phyloP scores from a whole-genome alignment of 2,329 filamentous ascomycete species.

The Colletotrichum godetiae region DNA sequence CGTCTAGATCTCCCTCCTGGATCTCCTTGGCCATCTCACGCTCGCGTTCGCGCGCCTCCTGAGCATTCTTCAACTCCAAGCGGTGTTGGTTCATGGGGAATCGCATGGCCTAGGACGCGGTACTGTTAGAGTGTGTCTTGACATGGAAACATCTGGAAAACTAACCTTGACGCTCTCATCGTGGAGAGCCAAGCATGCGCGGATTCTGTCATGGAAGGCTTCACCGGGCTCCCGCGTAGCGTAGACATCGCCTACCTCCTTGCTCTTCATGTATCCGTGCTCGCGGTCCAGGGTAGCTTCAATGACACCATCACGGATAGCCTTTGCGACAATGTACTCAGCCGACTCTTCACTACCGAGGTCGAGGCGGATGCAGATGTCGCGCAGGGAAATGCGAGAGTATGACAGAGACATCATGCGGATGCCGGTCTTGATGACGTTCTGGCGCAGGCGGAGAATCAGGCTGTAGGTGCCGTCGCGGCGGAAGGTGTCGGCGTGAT shows the following conservation, averaged over 20 bases:
- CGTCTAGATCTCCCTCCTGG: constrained; percentile 95
- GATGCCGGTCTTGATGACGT: constrained; percentile 99
- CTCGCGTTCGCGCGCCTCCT: constrained; percentile 97
- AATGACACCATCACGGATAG: constrained; percentile 96
- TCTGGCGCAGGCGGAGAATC: constrained; percentile 93
- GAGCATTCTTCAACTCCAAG: constrained; percentile 95
- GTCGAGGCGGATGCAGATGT: constrained; percentile 95
- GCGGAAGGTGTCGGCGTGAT: constrained; percentile 86
- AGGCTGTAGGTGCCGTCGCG: constrained; percentile 95
- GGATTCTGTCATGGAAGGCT: constrained; percentile 96
- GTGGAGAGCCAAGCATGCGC: constrained; percentile 89
- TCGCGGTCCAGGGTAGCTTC: constrained; percentile 95
- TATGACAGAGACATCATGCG: constrained; percentile 99
- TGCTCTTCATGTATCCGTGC: constrained; percentile 98
- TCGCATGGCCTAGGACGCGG: constrained; percentile 80
- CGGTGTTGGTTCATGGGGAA: constrained; percentile 99
- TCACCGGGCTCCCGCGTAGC: constrained; percentile 95
- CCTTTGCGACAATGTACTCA: constrained; percentile 99
- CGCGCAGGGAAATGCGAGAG: constrained; percentile 94
- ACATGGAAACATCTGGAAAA: neutral
- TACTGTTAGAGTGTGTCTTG: constrained; percentile 40
- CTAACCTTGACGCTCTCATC: constrained; percentile 97
- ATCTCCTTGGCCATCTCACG: constrained; percentile 99
- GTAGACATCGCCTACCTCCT: constrained; percentile 95
- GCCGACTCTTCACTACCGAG: constrained; percentile 96